These are phyloP conservation scores for Vitis vinifera DNA, from an alignment of 164 flowering plant species.

Conservation along the genomic window DNA sequence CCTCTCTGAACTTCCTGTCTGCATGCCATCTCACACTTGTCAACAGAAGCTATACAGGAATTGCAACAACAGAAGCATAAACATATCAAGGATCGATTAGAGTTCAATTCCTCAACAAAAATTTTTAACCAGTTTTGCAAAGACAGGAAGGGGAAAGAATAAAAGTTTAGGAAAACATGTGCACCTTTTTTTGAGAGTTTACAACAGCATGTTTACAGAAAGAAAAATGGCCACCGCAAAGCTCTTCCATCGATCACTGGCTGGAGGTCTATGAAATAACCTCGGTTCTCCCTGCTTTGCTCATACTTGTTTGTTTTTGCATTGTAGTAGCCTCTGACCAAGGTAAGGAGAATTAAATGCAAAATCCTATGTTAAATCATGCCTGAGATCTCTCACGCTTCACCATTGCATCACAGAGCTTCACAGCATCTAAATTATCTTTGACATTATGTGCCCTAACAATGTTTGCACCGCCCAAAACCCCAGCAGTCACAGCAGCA, in stretches of 20 bases:
- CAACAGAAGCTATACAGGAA: too few species aligned
- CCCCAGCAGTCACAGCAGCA: conserved; percentile 64
- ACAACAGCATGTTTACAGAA: not conserved
- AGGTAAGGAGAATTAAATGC: not conserved
- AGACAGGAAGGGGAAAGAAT: not conserved
- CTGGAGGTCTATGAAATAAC: not conserved
- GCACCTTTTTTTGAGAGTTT: not conserved
- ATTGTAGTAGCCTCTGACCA: too few species aligned
- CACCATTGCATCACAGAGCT: conserved; percentile 75
- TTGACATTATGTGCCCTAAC: conserved; percentile 88
- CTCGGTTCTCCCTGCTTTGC: not conserved
- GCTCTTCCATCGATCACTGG: not conserved
- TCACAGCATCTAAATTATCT: conserved; percentile 74
- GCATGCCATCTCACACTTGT: too few species aligned
- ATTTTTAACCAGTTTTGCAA: not conserved
- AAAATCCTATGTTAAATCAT: not conserved
- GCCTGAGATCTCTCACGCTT: conserved; percentile 18
- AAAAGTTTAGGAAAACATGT: not conserved
- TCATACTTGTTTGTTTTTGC: too few species aligned
- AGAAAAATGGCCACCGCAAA: not conserved
- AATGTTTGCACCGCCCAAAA: conserved; percentile 84
- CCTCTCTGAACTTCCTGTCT: too few species aligned
- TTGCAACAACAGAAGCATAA: too few species aligned
- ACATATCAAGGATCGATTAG: not conserved
- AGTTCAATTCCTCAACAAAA: not conserved